Evolutionary conservation across 129 eudicot genomes (phyloP).

Genomic region (Escallonia herrerae): DNA sequence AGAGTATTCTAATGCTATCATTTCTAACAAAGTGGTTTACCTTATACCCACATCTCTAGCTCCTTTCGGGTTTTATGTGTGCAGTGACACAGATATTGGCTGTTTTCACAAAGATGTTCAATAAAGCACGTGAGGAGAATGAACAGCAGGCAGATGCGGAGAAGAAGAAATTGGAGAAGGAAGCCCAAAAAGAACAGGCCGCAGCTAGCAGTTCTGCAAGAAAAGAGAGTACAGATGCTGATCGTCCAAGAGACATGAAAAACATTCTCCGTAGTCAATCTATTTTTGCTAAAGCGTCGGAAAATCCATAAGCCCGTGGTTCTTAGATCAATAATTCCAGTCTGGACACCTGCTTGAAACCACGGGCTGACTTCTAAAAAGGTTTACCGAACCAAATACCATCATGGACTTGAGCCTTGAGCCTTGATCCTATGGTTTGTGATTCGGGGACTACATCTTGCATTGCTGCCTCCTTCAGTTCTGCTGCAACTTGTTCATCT

Average conservation of each 20-base stretch:
- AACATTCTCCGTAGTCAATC: constrained; percentile 37
- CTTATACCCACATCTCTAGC: not conserved
- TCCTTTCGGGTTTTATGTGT: constrained; percentile 16
- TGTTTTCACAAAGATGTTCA: constrained; percentile 81
- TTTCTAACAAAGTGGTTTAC: no score
- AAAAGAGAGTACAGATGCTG: constrained; percentile 43
- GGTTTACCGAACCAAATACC: no score
- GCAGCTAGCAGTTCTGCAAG: constrained; percentile 44
- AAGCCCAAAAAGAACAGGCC: constrained; percentile 75
- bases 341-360: not conserved
- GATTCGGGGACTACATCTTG: no score
- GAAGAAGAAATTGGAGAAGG: constrained; percentile 91
- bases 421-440: no score
- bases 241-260: constrained; percentile 40
- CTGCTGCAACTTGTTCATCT: no score
- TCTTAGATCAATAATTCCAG: not conserved
- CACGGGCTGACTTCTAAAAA: not conserved
- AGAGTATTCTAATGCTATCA: no score
- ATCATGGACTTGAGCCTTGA: no score
- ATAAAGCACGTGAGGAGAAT: constrained; percentile 86
- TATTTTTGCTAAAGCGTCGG: constrained; percentile 15
- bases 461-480: no score
- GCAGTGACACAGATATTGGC: constrained; percentile 88
- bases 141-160: constrained; percentile 85
- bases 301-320: constrained; percentile 3